Evolutionary conservation across 2,329 filamentous ascomycete genomes (phyloP), one percentile per base, ranked within the genome.

Genomic region (Tothia fuscella): DNA sequence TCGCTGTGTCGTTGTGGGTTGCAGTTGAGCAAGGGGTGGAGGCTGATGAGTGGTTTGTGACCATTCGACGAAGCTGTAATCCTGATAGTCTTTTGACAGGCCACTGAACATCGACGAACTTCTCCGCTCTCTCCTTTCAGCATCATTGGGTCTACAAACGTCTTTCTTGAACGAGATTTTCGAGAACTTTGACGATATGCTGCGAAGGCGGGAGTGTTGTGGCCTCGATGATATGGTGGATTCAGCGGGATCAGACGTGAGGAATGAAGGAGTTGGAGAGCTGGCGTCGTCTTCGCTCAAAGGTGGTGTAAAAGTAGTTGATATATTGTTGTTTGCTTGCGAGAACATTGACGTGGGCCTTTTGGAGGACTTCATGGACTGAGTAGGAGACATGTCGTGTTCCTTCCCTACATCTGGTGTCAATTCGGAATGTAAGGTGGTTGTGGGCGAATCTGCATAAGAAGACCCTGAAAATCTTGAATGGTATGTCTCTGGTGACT

Each of bases 151-250:
- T 37, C 35, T 3, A 25, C 35, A 9, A 25, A 24, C 35, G 13
- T 37, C 35, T 37, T 37, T 21, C 22, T 37, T 37, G n/a, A 17
- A 25, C 10, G 22, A 24, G 22, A 37, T 25, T 10, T 25, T n/a
- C 22, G 35, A 37, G 21, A 37, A 37, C 20, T 37, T 37, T 21
- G 21, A 22, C 14, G 35, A 37, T 24, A 37, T 24, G 35, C 35
- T 37, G 17, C 35, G 35, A 16, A 37, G 22, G n/a, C 35, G 35
- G n/a, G 35, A 37, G 13, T 37, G 35, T 6, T 25, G 17, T 9
- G 21, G 5, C 20, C 28, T 37, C n/a, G 14, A 25, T 25, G 35
- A 37, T 4, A 16, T 9, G 5, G 35, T 37, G 22, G 3, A 25
- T 12, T 37, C 35, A 7, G 19, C 25, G 4, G 35, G 35, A 17